phyloP scores from a whole-genome alignment of 768 basidiomycete genomes.

The Pleurotus eryngii region DNA sequence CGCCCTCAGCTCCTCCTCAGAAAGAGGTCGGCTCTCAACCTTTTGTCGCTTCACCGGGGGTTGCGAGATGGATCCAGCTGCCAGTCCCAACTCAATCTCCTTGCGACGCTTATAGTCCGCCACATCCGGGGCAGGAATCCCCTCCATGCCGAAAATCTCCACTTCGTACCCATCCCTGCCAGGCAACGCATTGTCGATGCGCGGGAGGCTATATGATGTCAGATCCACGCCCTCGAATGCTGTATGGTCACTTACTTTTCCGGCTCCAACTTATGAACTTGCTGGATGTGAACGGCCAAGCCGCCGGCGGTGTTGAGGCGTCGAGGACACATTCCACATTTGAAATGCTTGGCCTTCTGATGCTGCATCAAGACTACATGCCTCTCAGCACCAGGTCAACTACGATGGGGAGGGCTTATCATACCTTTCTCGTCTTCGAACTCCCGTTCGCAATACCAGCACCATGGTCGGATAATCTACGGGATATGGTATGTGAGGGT shows the following conservation, averaged over 20 bases:
- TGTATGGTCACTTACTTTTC: slow-evolving; percentile 60
- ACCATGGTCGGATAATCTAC: slow-evolving; percentile 88
- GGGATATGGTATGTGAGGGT: slow-evolving; percentile 2
- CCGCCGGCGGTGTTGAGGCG: slow-evolving; percentile 97
- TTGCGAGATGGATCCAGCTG: slow-evolving; percentile 77
- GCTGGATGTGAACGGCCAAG: slow-evolving; percentile 95
- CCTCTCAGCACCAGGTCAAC: neutral
- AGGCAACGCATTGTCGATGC: slow-evolving; percentile 94
- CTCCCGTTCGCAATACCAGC: slow-evolving; percentile 99
- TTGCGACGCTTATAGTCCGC: slow-evolving; percentile 96
- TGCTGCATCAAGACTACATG: slow-evolving; percentile 91
- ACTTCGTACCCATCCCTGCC: slow-evolving; percentile 98
- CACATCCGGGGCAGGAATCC: slow-evolving; percentile 90
- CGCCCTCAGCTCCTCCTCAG: slow-evolving; percentile 79
- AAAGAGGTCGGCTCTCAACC: slow-evolving; percentile 70
- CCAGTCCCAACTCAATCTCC: slow-evolving; percentile 88
- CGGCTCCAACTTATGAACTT: slow-evolving; percentile 98
- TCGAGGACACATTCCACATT: slow-evolving; percentile 93
- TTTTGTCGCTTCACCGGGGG: slow-evolving; percentile 81
- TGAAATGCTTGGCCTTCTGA: slow-evolving; percentile 99
- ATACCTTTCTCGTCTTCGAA: slow-evolving; percentile 99
- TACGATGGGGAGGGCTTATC: slow-evolving; percentile 16
- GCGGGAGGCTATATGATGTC: slow-evolving; percentile 51
- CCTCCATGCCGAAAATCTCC: slow-evolving; percentile 99
- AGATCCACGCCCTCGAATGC: neutral